Conservation (phyloP, 495 filamentous ascomycete species). For the Rusavskia elegans region DNA sequence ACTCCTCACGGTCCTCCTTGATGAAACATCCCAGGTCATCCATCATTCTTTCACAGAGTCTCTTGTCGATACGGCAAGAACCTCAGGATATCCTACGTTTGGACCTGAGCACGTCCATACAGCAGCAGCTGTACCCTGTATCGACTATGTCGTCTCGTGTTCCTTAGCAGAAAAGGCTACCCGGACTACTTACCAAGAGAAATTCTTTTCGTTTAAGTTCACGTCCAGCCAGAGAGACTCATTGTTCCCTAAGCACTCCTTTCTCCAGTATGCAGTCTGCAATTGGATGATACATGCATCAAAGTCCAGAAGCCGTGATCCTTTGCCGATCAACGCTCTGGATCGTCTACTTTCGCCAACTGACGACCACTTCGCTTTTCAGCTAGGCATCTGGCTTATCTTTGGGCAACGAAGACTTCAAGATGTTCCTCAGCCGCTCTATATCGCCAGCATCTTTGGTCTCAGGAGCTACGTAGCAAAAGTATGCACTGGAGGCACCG, state of each 20-base stretch:
- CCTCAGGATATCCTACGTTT: conserved; percentile 16
- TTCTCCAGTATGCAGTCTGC: conserved; percentile 16
- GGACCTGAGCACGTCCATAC: conserved; percentile 15
- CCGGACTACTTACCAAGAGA: not conserved
- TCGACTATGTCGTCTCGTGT: conserved; percentile 1
- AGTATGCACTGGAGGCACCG: not conserved
- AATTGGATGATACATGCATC: conserved; percentile 16
- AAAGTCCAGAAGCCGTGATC: not conserved
- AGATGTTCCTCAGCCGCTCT: not conserved
- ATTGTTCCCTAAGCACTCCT: conserved; percentile 8
- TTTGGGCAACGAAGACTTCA: not conserved
- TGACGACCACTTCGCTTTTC: not conserved
- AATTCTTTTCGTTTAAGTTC: not conserved
- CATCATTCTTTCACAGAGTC: conserved; percentile 42
- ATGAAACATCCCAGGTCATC: conserved; percentile 32
- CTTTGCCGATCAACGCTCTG: not conserved
- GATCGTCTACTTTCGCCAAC: conserved; percentile 3
- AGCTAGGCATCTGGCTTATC: not conserved
- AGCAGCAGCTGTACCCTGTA: conserved; percentile 10
- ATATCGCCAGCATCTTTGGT: not conserved
- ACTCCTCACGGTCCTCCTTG: conserved; percentile 30
- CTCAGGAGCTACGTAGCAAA: not conserved
- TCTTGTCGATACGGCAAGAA: conserved; percentile 15
- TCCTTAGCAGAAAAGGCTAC: not conserved
- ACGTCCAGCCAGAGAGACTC: not conserved